Evolutionary conservation across 257 asterid genomes (phyloP), one percentile per base, ranked within the genome.

Genomic region (Asclepias syriaca): DNA sequence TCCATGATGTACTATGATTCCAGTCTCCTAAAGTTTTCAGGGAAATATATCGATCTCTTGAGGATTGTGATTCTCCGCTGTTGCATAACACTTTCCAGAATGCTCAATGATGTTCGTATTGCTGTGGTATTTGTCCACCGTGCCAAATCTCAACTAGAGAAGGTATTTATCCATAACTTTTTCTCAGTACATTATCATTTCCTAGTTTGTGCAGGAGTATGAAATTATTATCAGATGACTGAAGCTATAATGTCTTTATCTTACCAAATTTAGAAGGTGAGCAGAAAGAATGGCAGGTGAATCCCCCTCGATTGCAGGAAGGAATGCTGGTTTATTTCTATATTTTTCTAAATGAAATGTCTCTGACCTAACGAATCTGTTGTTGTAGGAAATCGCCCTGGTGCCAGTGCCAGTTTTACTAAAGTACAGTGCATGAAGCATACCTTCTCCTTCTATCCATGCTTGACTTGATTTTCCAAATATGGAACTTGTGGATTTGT

Each of bases 71-170:
- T 78, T 85, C 80, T 90, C 96, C 2, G 96, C 70, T 59, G 69
- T 66, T 1, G 97, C 87, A 76, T 83, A 90, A 29, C 66, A 65
- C 74, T 82, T 90, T 60, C 92, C 92, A 10, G 83, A 67, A 60
- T 88, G 92, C 85, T 91, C 94, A 74, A 87, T 76, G 24, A 87
- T 77, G 69, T 65, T 88, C 6, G 96, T 89, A 80, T 87, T 88
- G 84, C 96, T 86, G 56, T 83, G 53, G 49, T 66, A 66, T 59
- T 89, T 87, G 79, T 88, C 76, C 19, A 53, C 83, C 8, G 40
- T 32, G 9, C 97, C 96, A 76, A 84, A 88, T 74, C 96, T 85
- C 69, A 87, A 74, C 97, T 90, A 37, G n/a, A 15, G 82, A 65
- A 73, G 61, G 43, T 24, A 24, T 24, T 24, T 24, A 24, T 24